Percentiles rank a stretch among this genome's conserved stretches.
These are phyloP conservation scores for Setaria italica DNA, from an alignment of 202 grass and related monocot species.

Conservation along the genomic window DNA sequence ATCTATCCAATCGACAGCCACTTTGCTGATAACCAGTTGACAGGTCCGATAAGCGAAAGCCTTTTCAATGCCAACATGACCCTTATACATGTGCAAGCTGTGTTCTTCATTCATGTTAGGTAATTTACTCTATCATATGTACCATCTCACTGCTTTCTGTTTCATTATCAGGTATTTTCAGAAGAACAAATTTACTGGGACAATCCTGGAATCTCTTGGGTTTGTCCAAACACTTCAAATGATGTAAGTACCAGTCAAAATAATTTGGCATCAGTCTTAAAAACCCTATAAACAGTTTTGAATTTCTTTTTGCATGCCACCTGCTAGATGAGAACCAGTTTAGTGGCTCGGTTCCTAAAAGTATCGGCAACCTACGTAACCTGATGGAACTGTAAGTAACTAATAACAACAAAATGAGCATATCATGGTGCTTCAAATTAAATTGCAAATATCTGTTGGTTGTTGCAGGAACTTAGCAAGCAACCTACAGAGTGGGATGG, in stretches of 20 bases:
- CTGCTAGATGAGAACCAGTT: conserved; percentile 62
- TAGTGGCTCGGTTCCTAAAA: conserved; percentile 44
- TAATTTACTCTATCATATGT: conserved; percentile 35
- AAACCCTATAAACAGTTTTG: background rate
- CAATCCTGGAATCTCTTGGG: conserved; percentile 62
- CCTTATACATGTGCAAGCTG: conserved; percentile 75
- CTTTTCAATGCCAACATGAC: conserved; percentile 78
- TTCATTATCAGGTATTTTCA: conserved; percentile 72
- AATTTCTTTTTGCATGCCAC: conserved; percentile 35
- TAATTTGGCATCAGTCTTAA: background rate
- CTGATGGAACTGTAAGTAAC: conserved; percentile 62
- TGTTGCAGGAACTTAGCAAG: conserved; percentile 57
- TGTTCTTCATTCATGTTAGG: background rate
- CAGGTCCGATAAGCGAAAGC: conserved; percentile 53
- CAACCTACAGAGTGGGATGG: conserved; percentile 30
- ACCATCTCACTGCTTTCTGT: conserved; percentile 34
- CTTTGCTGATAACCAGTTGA: conserved; percentile 85
- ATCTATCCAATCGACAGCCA: conserved; percentile 62
- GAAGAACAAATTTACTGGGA: conserved; percentile 67
- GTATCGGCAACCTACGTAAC: conserved; percentile 46
- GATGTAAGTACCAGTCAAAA: conserved; percentile 52
- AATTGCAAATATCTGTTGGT: conserved; percentile 13
- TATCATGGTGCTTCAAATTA: conserved; percentile 25
- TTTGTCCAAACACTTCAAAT: conserved; percentile 56
- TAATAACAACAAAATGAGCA: conserved; percentile 25